Base-by-base conservation (phyloP, 106 monocot genomes). In the Dendrobium catenatum region DNA sequence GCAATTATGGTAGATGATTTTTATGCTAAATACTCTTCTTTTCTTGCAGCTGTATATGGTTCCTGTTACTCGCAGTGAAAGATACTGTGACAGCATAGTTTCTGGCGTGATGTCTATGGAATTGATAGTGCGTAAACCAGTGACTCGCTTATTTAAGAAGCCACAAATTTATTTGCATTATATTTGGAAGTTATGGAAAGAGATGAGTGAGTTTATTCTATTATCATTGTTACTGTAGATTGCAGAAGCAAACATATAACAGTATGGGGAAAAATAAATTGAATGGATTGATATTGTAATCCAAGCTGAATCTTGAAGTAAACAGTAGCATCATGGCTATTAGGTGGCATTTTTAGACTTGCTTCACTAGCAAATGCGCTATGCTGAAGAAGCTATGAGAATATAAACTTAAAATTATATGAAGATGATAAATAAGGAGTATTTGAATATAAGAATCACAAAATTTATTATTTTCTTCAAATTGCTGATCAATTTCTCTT, bases 91-190 rank as follows among this genome's bases (percentile, higher is more conserved):
- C 51, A 95, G 89, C 77, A 88, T 98, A 79, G 98, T 75, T 98
- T 98, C 80, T 98, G 98, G 95, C 86, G 87, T 59, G 67, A 98
- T 87, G 98, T 98, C 33, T 98, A 98, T 79, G 95, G 98, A 9
- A 98, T 98, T 80, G 88, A 98, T 80, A 98, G 98, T 98, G 87
- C 93, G 95, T 90, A 24, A 70, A 33, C n/a, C 13, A 46, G 22
- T 70, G 70, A 15, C 33, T 31, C 33, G 9, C 22, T 64, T 64
- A 22, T 22, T 26, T 64, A 22, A 64, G 5, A 5, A 64, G 51
- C 26, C 22, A 24, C 26, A 64, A 22, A n/a, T 64, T 64, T 64
- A 22, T 26, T 10, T 51, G 51, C 16, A 51, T 51, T 13, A 3
- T 64, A n/a, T 22, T 0, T 22, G 61, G 4, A n/a, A 5, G 22